These are phyloP conservation scores for Aspergillus sclerotialis DNA, from an alignment of 2,329 filamentous ascomycete species.

Conservation along the genomic window DNA sequence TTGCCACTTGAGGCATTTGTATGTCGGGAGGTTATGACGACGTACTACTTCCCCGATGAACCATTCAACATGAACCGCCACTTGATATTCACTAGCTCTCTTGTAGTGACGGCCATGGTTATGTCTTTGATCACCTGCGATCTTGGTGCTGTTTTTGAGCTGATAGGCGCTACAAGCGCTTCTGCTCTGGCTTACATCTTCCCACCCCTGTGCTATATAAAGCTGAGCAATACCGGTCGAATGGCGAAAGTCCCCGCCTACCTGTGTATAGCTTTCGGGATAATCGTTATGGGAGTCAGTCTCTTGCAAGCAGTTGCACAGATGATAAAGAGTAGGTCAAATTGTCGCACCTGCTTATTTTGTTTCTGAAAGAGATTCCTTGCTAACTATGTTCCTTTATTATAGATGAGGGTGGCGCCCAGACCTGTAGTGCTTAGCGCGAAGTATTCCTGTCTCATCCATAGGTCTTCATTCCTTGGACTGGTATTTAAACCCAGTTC, in stretches of 20 bases:
- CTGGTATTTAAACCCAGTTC: too few relatives aligned
- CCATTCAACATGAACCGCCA: constrained; percentile 80
- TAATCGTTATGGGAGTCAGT: constrained; percentile 72
- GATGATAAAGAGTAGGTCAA: constrained; percentile 47
- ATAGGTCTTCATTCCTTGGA: too few relatives aligned
- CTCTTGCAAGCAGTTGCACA: constrained; percentile 66
- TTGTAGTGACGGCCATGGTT: constrained; percentile 72
- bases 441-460: too few relatives aligned
- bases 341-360: too few relatives aligned
- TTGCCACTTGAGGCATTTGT: constrained; percentile 95
- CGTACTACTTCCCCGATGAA: constrained; percentile 66
- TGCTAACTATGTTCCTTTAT: constrained; percentile 7
- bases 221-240: constrained; percentile 71
- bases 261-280: constrained; percentile 70
- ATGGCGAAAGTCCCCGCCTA: constrained; percentile 65
- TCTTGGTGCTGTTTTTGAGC: constrained; percentile 86
- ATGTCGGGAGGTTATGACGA: constrained; percentile 91
- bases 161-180: constrained; percentile 91
- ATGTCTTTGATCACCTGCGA: constrained; percentile 85
- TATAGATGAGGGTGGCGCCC: constrained; percentile 27
- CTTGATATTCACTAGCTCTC: constrained; percentile 72
- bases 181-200: constrained; percentile 92
- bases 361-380: not conserved
- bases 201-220: constrained; percentile 91
- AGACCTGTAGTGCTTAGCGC: constrained; percentile 22